phyloP scores from a whole-genome alignment of 2,329 filamentous ascomycete genomes.

The Fusarium zealandicum region DNA sequence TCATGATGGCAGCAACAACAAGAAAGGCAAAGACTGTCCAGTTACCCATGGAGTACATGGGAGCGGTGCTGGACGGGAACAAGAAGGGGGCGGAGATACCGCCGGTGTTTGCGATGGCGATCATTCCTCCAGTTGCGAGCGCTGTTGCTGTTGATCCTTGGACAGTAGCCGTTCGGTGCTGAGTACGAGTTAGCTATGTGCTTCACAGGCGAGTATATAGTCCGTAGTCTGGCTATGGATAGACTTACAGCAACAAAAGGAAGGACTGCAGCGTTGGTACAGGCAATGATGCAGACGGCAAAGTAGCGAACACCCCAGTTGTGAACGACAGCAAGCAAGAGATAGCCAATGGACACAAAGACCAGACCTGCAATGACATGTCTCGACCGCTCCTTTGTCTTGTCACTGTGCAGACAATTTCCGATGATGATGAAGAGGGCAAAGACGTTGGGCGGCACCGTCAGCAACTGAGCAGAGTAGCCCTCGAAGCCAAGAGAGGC shows the following conservation, averaged over 20 bases:
- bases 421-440: conserved; percentile 46
- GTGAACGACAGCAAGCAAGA: conserved; percentile 42
- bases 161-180: conserved; percentile 46
- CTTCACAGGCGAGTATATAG: too few relatives aligned
- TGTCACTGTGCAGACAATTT: conserved; percentile 44
- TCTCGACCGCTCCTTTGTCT: conserved; percentile 43
- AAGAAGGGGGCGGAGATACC: conserved; percentile 47
- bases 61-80: conserved; percentile 42
- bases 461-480: conserved; percentile 46
- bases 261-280: conserved; percentile 44
- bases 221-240: too few relatives aligned
- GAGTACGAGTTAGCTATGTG: not conserved
- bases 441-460: conserved; percentile 48
- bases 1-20: conserved; percentile 35
- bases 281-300: conserved; percentile 45
- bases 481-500: conserved; percentile 46
- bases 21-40: conserved; percentile 47
- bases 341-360: conserved; percentile 42
- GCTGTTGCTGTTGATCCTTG: conserved; percentile 45
- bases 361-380: conserved; percentile 41
- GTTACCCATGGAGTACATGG: conserved; percentile 47
- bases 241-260: conserved; percentile 45
- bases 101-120: conserved; percentile 46
- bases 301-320: conserved; percentile 44
- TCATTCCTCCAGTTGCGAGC: conserved; percentile 46